Percentiles rank a stretch among this genome's conserved stretches.
These are phyloP conservation scores for Arctostaphylos glauca DNA, from an alignment of 148 eudicot species.

Conservation along the genomic window DNA sequence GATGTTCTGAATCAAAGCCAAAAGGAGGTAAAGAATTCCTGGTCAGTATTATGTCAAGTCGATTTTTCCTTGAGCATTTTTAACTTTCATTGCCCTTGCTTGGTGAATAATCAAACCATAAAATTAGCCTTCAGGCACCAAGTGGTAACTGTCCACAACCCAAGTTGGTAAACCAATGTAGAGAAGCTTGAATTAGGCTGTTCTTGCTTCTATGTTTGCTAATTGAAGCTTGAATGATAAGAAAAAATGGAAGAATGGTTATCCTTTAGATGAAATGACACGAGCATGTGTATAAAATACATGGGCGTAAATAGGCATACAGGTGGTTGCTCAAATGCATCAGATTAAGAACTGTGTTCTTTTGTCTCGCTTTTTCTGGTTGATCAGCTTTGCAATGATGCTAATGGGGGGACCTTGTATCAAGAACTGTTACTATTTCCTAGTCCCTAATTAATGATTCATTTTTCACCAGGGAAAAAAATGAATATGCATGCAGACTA, in stretches of 20 bases:
- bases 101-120: not conserved
- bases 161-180: not conserved
- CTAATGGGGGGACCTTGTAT: too few relatives aligned
- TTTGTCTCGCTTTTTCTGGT: too few relatives aligned
- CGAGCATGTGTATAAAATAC: too few relatives aligned
- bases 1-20: not conserved
- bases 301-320: too few relatives aligned
- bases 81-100: slow-evolving; percentile 4
- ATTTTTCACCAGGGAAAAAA: too few relatives aligned
- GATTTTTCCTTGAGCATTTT: not conserved
- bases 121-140: not conserved
- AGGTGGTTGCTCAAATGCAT: too few relatives aligned
- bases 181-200: not conserved
- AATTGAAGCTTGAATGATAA: not conserved
- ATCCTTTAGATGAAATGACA: too few relatives aligned
- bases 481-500: not conserved
- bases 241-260: too few relatives aligned
- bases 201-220: not conserved
- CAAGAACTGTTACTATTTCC: too few relatives aligned
- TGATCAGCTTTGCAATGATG: too few relatives aligned
- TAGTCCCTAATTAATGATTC: too few relatives aligned
- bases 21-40: not conserved
- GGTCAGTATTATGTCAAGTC: not conserved
- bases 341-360: too few relatives aligned
- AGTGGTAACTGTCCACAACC: not conserved